Evolutionary conservation across 2,329 filamentous ascomycete genomes (phyloP).

Genomic region (Byssothecium circinans): DNA sequence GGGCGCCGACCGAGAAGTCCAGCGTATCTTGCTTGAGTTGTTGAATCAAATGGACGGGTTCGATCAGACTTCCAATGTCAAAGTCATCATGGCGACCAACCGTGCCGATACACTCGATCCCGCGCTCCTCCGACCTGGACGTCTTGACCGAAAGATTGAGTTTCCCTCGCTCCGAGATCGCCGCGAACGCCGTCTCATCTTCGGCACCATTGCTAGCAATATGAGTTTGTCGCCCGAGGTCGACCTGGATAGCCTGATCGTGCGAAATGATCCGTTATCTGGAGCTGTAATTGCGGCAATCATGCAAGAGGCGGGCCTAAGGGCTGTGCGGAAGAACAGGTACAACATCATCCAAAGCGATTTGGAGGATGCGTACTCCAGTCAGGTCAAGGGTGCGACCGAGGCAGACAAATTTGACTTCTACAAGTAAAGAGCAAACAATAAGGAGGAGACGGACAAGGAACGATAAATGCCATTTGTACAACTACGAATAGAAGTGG

Average conservation of each 20-base stretch:
- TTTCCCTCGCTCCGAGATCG: conserved; percentile 94
- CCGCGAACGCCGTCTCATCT: conserved; percentile 93
- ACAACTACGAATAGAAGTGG: neutral
- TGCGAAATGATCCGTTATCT: conserved; percentile 91
- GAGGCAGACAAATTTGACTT: conserved; percentile 80
- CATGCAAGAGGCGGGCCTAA: conserved; percentile 96
- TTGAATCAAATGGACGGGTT: conserved; percentile 99
- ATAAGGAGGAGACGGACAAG: neutral
- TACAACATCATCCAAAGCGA: conserved; percentile 99
- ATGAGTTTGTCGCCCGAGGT: conserved; percentile 98
- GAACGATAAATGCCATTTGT: neutral
- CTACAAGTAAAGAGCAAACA: conserved; percentile 36
- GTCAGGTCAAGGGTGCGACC: conserved; percentile 85
- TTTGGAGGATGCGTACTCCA: conserved; percentile 94
- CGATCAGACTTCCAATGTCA: conserved; percentile 98
- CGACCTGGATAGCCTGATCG: conserved; percentile 92
- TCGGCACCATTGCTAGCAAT: conserved; percentile 93
- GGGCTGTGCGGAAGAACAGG: conserved; percentile 93
- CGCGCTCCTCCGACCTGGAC: conserved; percentile 88
- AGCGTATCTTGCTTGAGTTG: conserved; percentile 95
- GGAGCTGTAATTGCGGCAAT: conserved; percentile 97
- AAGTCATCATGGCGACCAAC: conserved; percentile 99
- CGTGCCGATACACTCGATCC: conserved; percentile 96
- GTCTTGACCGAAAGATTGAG: conserved; percentile 97
- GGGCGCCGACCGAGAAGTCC: conserved; percentile 94